These are phyloP conservation scores for Penicillium sp. DNA, from an alignment of 2,329 filamentous ascomycete genomes.

Conservation along the genomic window DNA sequence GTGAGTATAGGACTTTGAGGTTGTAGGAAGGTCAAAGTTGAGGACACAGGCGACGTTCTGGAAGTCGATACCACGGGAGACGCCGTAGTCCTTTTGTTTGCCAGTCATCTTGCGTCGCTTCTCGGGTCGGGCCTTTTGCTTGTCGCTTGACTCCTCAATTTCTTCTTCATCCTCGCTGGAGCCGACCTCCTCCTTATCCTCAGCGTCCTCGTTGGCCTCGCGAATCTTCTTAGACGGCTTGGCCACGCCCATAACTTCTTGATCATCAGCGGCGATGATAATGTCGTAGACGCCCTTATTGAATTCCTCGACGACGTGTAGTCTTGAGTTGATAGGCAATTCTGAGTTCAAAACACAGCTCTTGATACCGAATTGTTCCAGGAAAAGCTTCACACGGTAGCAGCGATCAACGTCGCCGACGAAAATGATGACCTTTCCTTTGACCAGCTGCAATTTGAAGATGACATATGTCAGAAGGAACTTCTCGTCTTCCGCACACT, in stretches of 20 bases:
- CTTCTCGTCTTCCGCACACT: constrained; percentile 95
- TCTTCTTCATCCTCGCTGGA: constrained; percentile 41
- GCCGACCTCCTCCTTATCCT: constrained; percentile 30
- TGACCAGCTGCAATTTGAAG: constrained; percentile 90
- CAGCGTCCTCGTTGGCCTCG: constrained; percentile 24
- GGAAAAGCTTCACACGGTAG: constrained; percentile 88
- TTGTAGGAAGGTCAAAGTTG: constrained; percentile 92
- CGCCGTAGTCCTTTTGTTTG: constrained; percentile 84
- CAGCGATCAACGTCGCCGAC: constrained; percentile 84
- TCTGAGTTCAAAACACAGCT: constrained; percentile 94
- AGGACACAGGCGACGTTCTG: constrained; percentile 90
- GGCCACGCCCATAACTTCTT: constrained; percentile 68
- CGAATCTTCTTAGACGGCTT: constrained; percentile 34
- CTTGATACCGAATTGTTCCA: constrained; percentile 95
- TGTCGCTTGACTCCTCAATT: constrained; percentile 28
- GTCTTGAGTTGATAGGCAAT: constrained; percentile 83
- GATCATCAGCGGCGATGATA: constrained; percentile 92
- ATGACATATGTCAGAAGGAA: constrained; percentile 91
- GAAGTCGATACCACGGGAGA: constrained; percentile 97
- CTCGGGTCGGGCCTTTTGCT: constrained; percentile 35
- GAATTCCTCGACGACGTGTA: constrained; percentile 96
- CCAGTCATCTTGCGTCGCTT: constrained; percentile 64
- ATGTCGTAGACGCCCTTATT: constrained; percentile 97
- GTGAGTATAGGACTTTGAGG: constrained; percentile 92
- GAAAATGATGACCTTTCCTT: constrained; percentile 84